Conservation (phyloP, 805 yeast species). For the Saccharomycopsis lassenensis region DNA sequence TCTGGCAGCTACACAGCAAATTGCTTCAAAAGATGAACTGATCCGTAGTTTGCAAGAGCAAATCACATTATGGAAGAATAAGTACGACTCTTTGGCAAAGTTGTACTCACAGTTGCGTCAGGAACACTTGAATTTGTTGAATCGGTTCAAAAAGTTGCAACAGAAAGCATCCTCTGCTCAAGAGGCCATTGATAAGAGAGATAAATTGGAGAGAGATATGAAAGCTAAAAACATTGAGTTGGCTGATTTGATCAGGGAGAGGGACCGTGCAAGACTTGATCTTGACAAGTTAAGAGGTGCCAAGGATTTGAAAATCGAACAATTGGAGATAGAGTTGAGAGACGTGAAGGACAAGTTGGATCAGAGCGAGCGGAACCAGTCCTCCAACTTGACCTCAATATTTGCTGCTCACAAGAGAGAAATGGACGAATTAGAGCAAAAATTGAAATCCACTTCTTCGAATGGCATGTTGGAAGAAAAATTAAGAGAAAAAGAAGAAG, state of each 20-base stretch:
- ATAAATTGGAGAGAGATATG: slow-evolving; percentile 69
- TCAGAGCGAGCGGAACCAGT: slow-evolving; percentile 50
- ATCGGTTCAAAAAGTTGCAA: slow-evolving; percentile 70
- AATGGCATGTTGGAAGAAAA: slow-evolving; percentile 27
- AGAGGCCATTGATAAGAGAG: slow-evolving; percentile 78
- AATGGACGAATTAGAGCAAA: slow-evolving; percentile 37
- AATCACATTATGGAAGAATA: slow-evolving; percentile 64
- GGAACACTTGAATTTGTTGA: slow-evolving; percentile 73
- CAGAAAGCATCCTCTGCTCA: slow-evolving; percentile 84
- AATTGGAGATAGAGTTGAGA: slow-evolving; percentile 51
- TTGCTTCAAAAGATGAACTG: slow-evolving; percentile 68
- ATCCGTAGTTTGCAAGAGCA: slow-evolving; percentile 62
- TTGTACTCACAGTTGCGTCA: slow-evolving; percentile 84
- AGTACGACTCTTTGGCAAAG: slow-evolving; percentile 83
- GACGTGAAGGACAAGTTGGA: slow-evolving; percentile 47
- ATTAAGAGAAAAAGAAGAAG: slow-evolving; percentile 62
- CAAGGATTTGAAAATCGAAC: slow-evolving; percentile 55
- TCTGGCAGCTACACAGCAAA: slow-evolving; percentile 58
- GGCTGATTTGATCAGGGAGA: slow-evolving; percentile 79
- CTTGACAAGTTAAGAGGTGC: slow-evolving; percentile 58
- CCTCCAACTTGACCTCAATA: slow-evolving; percentile 49
- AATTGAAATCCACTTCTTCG: slow-evolving; percentile 23
- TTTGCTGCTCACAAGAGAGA: slow-evolving; percentile 56
- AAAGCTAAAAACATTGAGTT: slow-evolving; percentile 79
- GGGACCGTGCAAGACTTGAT: slow-evolving; percentile 81